These are phyloP conservation scores for Leccinum solheimii DNA, from an alignment of 1,284 basidiomycete genomes.

Conservation along the genomic window DNA sequence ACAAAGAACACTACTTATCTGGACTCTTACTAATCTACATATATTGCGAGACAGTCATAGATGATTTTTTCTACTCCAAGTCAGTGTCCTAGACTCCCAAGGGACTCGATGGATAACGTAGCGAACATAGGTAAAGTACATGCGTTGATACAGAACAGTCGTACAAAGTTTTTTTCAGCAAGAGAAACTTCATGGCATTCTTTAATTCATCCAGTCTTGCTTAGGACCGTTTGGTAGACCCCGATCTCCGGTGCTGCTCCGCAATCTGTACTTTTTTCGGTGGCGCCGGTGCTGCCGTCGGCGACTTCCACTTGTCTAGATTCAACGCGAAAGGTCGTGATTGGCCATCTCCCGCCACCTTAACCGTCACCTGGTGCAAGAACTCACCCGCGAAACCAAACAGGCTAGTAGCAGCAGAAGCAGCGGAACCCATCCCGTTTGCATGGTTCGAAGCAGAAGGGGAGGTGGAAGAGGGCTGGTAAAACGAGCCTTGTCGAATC, in stretches of 20 bases:
- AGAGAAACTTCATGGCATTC: background rate
- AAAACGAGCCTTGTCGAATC: slow-evolving; percentile 30
- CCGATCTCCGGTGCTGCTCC: slow-evolving; percentile 9
- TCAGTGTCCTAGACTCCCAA: background rate
- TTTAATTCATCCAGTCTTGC: background rate
- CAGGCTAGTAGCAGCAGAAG: slow-evolving; percentile 7
- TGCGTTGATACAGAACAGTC: slow-evolving; percentile 4
- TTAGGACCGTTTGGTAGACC: slow-evolving; percentile 6
- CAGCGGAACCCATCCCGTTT: slow-evolving; percentile 13
- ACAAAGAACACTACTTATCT: background rate
- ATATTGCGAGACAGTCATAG: background rate
- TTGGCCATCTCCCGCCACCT: background rate
- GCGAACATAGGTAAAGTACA: background rate
- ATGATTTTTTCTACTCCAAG: background rate
- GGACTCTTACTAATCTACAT: background rate
- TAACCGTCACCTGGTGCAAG: background rate
- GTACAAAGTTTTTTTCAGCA: background rate
- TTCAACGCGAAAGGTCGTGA: background rate
- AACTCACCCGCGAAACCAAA: slow-evolving; percentile 26
- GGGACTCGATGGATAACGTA: background rate
- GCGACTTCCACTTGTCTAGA: slow-evolving; percentile 30
- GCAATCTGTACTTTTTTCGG: slow-evolving; percentile 25
- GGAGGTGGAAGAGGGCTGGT: slow-evolving; percentile 24
- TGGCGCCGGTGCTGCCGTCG: slow-evolving; percentile 9
- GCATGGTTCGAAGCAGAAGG: slow-evolving; percentile 9